phyloP scores from a whole-genome alignment of 2,329 filamentous ascomycete species.

The Colletotrichum sp. region DNA sequence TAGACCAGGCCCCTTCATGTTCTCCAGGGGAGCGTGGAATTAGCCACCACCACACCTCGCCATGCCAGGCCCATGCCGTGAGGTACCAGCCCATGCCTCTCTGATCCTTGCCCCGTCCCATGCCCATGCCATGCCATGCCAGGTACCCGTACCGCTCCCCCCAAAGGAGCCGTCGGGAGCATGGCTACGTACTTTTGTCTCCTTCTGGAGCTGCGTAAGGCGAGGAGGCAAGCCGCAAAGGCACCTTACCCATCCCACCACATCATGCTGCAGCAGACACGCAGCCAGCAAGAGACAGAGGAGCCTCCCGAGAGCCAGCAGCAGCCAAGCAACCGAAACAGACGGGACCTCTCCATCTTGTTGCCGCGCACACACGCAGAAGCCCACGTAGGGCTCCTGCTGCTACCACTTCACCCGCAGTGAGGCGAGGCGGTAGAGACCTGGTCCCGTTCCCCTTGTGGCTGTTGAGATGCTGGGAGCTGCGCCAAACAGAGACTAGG shows the following conservation, averaged over 20 bases:
- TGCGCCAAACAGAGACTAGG: conserved; percentile 2
- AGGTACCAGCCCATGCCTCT: conserved; percentile 7
- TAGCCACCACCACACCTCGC: background rate
- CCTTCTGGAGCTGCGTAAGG: background rate
- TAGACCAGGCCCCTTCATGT: conserved; percentile 10
- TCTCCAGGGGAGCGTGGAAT: conserved; percentile 12
- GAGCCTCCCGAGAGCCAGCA: background rate
- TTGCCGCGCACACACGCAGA: background rate
- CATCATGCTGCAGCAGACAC: background rate
- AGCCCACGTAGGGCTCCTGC: background rate
- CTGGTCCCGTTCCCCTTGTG: background rate
- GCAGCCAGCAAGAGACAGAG: background rate
- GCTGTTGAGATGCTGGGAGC: background rate
- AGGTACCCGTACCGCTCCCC: conserved; percentile 18
- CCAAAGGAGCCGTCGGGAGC: background rate
- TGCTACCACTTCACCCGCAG: background rate
- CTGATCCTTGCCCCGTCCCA: conserved; percentile 12
- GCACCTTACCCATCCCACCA: conserved; percentile 3
- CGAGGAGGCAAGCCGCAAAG: background rate
- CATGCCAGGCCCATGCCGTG: background rate
- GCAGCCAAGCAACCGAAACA: background rate
- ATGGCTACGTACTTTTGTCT: background rate
- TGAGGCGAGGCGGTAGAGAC: background rate
- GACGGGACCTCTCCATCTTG: background rate
- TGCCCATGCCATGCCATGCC: conserved; percentile 14